These are phyloP conservation scores for Pelargonium myrrhifolium DNA, from an alignment of 441 rosid genomes.

Conservation along the genomic window DNA sequence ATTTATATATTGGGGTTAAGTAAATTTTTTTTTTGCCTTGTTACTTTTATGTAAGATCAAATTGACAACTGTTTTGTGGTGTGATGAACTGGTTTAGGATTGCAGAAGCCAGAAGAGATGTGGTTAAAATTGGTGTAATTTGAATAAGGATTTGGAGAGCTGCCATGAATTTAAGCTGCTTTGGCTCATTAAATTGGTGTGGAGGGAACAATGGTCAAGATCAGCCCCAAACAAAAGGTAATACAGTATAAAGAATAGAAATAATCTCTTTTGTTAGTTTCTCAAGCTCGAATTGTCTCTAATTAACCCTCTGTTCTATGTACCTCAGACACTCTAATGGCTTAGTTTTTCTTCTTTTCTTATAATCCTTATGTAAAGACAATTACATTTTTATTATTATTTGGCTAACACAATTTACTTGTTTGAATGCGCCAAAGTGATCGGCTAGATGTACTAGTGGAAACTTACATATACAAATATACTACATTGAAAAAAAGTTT, in stretches of 20 bases:
- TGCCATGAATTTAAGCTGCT: constrained; percentile 49
- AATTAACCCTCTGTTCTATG: neutral
- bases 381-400: too few relatives aligned
- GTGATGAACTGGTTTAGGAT: neutral
- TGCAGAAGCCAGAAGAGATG: constrained; percentile 12
- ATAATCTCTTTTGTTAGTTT: neutral
- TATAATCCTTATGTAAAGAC: too few relatives aligned
- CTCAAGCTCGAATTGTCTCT: neutral
- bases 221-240: constrained; percentile 48
- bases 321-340: neutral
- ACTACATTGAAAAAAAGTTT: too few relatives aligned
- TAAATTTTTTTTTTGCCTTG: too few relatives aligned
- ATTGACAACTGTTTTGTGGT: neutral
- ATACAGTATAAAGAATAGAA: constrained; percentile 9
- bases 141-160: neutral
- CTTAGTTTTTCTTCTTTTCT: neutral
- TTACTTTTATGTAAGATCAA: too few relatives aligned
- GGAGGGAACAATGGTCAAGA: constrained; percentile 26
- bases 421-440: too few relatives aligned
- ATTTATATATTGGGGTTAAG: too few relatives aligned
- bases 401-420: too few relatives aligned
- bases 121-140: constrained; percentile 11
- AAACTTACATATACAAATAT: too few relatives aligned
- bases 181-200: constrained; percentile 35
- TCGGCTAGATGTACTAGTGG: too few relatives aligned